Percentiles rank a stretch among this genome's conserved stretches.
Evolutionary conservation across 371 early-diverging fungal genomes (phyloP).

Genomic region (Syncephalis plumigaleata): DNA sequence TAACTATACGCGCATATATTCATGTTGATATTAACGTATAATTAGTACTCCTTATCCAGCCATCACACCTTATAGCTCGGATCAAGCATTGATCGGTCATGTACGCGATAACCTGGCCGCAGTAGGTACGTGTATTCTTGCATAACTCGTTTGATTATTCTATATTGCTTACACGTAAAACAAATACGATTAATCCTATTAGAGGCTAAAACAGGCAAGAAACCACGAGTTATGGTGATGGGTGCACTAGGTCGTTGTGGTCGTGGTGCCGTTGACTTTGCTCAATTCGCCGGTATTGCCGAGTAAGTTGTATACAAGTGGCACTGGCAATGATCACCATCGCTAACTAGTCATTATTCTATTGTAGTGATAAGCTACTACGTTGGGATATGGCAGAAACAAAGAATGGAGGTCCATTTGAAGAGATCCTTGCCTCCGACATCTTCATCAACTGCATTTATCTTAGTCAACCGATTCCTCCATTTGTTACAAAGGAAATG

Average conservation of each 20-base stretch:
- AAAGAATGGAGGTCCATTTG: slow-evolving; percentile 83
- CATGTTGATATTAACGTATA: too few species aligned
- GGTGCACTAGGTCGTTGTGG: slow-evolving; percentile 96
- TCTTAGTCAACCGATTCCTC: slow-evolving; percentile 75
- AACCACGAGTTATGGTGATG: slow-evolving; percentile 87
- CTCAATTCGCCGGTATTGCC: slow-evolving; percentile 68
- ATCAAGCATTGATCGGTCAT: slow-evolving; percentile 51
- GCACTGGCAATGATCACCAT: background rate
- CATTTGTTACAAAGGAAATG: slow-evolving; percentile 74
- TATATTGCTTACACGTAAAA: background rate
- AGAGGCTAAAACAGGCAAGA: slow-evolving; percentile 27
- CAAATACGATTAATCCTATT: too few species aligned
- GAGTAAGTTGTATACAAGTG: slow-evolving; percentile 21
- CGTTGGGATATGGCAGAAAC: slow-evolving; percentile 95
- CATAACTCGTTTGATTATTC: background rate
- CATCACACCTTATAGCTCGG: slow-evolving; percentile 72
- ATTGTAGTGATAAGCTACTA: slow-evolving; percentile 47
- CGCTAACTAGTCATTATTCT: background rate
- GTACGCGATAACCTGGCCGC: slow-evolving; percentile 47
- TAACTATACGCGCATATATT: too few species aligned
- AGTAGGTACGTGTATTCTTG: slow-evolving; percentile 28
- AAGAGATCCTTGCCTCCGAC: slow-evolving; percentile 69
- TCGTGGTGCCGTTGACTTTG: slow-evolving; percentile 72
- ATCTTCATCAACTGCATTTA: slow-evolving; percentile 98
- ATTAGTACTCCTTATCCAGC: slow-evolving; percentile 27